Conservation (phyloP, 108 stramenopile species). For the Cyclotella cryptica region DNA sequence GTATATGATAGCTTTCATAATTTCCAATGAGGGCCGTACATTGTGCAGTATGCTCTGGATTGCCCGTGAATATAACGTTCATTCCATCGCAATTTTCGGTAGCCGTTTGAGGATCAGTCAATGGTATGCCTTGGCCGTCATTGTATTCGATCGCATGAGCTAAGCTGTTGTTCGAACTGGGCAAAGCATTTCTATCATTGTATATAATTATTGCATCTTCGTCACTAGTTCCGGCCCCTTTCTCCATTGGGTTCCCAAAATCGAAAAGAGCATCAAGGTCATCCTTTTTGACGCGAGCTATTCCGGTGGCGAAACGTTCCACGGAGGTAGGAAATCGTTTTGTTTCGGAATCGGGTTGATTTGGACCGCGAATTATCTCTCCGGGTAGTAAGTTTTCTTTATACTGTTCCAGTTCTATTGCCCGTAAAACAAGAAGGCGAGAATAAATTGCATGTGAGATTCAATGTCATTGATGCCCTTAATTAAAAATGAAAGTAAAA, state of each 20-base stretch:
- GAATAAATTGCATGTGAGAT: background rate
- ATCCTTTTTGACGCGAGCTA: conserved; percentile 49
- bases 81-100: conserved; percentile 73
- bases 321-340: conserved; percentile 39
- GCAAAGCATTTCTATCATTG: conserved; percentile 29
- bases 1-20: conserved; percentile 70
- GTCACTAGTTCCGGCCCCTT: conserved; percentile 24
- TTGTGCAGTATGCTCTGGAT: conserved; percentile 46
- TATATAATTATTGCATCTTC: conserved; percentile 57
- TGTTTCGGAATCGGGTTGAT: conserved; percentile 1
- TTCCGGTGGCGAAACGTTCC: conserved; percentile 31
- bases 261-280: conserved; percentile 44
- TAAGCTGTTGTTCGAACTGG: conserved; percentile 20
- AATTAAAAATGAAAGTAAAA: background rate
- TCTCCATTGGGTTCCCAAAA: conserved; percentile 47
- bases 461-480: background rate
- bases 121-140: conserved; percentile 40
- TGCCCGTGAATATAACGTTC: conserved; percentile 66
- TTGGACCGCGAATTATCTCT: background rate
- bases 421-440: background rate
- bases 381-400: background rate
- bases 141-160: conserved; percentile 36
- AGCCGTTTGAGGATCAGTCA: conserved; percentile 51
- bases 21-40: conserved; percentile 67
- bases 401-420: conserved; percentile 6